phyloP scores from a whole-genome alignment of 2,329 filamentous ascomycete genomes.

The Neocatenulostroma microsporum region DNA sequence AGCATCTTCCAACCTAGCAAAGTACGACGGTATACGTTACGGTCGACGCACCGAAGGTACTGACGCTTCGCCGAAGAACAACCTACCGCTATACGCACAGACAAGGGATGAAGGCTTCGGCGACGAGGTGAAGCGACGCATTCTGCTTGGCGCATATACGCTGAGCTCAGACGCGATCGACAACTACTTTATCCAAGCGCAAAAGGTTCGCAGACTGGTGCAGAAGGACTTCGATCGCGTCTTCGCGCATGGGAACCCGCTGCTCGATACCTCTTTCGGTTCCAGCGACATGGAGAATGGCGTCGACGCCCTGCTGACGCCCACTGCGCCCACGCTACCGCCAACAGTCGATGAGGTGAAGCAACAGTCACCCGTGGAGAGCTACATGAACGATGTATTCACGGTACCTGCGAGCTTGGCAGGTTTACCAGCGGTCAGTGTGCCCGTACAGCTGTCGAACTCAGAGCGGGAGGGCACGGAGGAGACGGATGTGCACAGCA shows the following conservation, averaged over 20 bases:
- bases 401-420: slow-evolving; percentile 92
- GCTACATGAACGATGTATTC: slow-evolving; percentile 89
- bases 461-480: slow-evolving; percentile 9
- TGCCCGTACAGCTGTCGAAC: slow-evolving; percentile 52
- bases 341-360: slow-evolving; percentile 56
- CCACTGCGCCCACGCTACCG: slow-evolving; percentile 72
- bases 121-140: slow-evolving; percentile 74
- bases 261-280: slow-evolving; percentile 44
- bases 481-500: slow-evolving; percentile 32
- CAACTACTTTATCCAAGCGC: slow-evolving; percentile 94
- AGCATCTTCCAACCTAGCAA: slow-evolving; percentile 89
- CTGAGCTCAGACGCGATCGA: slow-evolving; percentile 85
- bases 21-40: slow-evolving; percentile 95
- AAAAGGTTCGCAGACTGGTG: slow-evolving; percentile 75
- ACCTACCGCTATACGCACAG: slow-evolving; percentile 56
- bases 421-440: slow-evolving; percentile 77
- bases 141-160: slow-evolving; percentile 82
- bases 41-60: slow-evolving; percentile 53
- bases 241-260: slow-evolving; percentile 62
- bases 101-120: slow-evolving; percentile 72
- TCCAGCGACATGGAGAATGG: slow-evolving; percentile 44
- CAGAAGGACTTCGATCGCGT: slow-evolving; percentile 77
- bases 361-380: slow-evolving; percentile 52
- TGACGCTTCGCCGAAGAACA: slow-evolving; percentile 35
- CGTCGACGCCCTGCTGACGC: slow-evolving; percentile 81